Evolutionary conservation across 768 basidiomycete genomes (phyloP), one percentile per base, ranked within the genome.

Genomic region (Punctularia strigosozonata): DNA sequence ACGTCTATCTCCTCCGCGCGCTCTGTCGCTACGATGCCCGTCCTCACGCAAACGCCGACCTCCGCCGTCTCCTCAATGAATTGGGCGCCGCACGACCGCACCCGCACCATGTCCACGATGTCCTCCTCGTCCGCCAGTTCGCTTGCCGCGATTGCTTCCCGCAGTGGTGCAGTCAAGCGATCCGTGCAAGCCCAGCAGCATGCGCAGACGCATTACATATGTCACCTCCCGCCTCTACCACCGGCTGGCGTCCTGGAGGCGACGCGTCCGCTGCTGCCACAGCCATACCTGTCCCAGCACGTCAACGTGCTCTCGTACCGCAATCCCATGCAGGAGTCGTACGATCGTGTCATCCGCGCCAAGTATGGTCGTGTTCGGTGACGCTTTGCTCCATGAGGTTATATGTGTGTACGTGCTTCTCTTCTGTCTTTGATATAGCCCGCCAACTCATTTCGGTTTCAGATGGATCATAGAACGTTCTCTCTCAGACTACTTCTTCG

Each of bases 231-330:
- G 6, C 68, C 73, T 1, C 56, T 60, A n/a, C 77, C 73, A 40
- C 65, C 72, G 14, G 64, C 68, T 35, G 60, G 61, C 18, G 64
- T 73, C 39, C 58, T 73, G 15, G 79, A 83, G 51, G 62, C 59
- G 19, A 71, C 80, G 6, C 84, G 87, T 51, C 71, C 80, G 0
- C 63, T 85, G 14, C 65, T 86, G 18, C 84, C 84, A 1, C 69
- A 72, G 3, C 81, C 82, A 30, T 85, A 84, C 51, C 55, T 82
- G 44, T 71, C 63, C 47, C 73, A 77, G 41, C 84, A 87, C 42
- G 62, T 85, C 54, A 80, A 80, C 15, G 70, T 82, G 34, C 61
- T 84, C 23, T 62, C 69, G 14, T 67, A 76, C 55, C 68, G 77
- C 36, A 74, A 69, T 37, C 81, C 84, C 18, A 60, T 86, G 41